Conservation (phyloP, 768 basidiomycete genomes). For the Butyriboletus loyo region DNA sequence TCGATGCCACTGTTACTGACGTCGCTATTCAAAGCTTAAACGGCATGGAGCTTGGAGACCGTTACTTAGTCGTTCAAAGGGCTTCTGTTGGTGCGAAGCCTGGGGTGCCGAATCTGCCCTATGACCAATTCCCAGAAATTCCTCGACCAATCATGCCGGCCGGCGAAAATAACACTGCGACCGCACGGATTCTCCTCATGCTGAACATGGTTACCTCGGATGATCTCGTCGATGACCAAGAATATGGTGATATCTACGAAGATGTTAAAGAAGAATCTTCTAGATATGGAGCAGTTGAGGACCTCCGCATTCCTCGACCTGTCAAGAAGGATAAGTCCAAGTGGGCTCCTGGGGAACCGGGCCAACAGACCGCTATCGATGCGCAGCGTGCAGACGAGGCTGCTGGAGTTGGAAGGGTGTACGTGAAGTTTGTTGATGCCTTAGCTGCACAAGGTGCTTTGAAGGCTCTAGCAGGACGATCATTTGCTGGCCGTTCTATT, state of each 20-base stretch:
- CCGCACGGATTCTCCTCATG: conserved; percentile 90
- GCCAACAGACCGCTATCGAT: conserved; percentile 58
- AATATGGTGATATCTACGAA: conserved; percentile 92
- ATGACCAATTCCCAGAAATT: conserved; percentile 79
- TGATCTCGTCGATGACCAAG: conserved; percentile 84
- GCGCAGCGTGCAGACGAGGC: conserved; percentile 80
- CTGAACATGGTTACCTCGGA: conserved; percentile 98
- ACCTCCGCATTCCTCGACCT: conserved; percentile 86
- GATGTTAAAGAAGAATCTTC: conserved; percentile 91
- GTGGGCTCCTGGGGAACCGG: conserved; percentile 64
- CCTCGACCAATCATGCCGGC: conserved; percentile 88
- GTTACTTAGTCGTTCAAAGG: conserved; percentile 92
- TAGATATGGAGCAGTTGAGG: conserved; percentile 77
- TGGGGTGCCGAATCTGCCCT: conserved; percentile 62
- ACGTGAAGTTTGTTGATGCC: conserved; percentile 77
- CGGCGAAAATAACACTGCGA: conserved; percentile 55
- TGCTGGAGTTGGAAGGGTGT: conserved; percentile 91
- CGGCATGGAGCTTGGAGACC: conserved; percentile 97
- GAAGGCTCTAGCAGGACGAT: conserved; percentile 84
- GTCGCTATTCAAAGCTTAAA: conserved; percentile 94
- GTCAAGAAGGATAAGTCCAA: conserved; percentile 82
- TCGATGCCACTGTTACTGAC: conserved; percentile 84
- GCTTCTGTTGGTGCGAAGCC: conserved; percentile 92
- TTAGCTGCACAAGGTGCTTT: conserved; percentile 67
- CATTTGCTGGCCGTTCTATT: conserved; percentile 83